Percentiles rank a stretch among this genome's conserved stretches.
Conservation (phyloP, 2,329 filamentous ascomycete species). For the Cercospora nicotianae region DNA sequence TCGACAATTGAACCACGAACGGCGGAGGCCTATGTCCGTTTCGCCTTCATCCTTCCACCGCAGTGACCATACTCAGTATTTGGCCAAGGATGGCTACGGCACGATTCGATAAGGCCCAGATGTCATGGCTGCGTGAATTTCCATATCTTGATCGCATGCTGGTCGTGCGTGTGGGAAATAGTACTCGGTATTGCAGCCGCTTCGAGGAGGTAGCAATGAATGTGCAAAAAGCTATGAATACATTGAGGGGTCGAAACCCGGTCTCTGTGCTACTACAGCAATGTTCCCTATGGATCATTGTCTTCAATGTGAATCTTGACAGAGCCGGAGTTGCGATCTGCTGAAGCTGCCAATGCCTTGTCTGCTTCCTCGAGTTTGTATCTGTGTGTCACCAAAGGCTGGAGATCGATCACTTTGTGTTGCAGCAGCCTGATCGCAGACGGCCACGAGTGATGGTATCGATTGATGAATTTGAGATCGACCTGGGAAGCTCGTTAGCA, state of each 20-base stretch:
- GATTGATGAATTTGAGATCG: constrained; percentile 68
- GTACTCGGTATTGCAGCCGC: neutral
- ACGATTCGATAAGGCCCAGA: neutral
- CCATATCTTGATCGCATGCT: neutral
- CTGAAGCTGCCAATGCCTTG: constrained; percentile 57
- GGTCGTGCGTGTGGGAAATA: neutral
- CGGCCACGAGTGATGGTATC: constrained; percentile 70
- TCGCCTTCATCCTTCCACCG: neutral
- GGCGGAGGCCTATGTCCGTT: neutral
- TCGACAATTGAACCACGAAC: neutral
- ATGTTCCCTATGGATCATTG: constrained; percentile 15
- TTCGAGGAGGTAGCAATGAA: neutral
- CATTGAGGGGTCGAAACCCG: neutral
- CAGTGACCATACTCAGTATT: neutral
- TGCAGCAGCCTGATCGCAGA: constrained; percentile 61
- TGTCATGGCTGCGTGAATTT: neutral
- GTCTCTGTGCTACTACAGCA: neutral
- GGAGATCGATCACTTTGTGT: constrained; percentile 61
- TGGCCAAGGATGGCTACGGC: constrained; percentile 11
- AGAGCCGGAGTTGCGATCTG: constrained; percentile 54
- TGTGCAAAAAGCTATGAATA: neutral
- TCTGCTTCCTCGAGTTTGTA: constrained; percentile 63
- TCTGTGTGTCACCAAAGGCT: constrained; percentile 62
- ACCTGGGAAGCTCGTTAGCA: constrained; percentile 37
- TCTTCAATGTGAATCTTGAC: constrained; percentile 65